These are phyloP conservation scores for Penicillium fimorum DNA, from an alignment of 495 filamentous ascomycete genomes.

Conservation along the genomic window DNA sequence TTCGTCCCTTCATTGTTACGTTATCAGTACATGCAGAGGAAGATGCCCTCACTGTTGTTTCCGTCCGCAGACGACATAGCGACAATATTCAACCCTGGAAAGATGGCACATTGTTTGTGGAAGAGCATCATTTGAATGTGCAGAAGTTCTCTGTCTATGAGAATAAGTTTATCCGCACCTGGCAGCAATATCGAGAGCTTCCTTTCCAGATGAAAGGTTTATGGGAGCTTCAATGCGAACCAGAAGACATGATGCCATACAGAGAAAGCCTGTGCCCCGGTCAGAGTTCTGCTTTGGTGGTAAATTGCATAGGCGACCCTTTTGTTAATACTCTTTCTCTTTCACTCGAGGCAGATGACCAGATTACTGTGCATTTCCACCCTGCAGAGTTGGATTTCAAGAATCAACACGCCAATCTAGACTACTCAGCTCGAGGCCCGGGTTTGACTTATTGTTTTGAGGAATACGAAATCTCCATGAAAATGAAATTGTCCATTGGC, in stretches of 20 bases:
- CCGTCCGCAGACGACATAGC: neutral
- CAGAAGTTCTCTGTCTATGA: slow-evolving; percentile 3
- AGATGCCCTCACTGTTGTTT: slow-evolving; percentile 12
- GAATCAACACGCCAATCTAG: neutral
- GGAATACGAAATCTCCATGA: neutral
- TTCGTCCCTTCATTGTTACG: neutral
- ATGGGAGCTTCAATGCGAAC: too few species aligned
- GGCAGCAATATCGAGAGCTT: neutral
- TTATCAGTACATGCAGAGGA: slow-evolving; percentile 8
- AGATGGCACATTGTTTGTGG: neutral
- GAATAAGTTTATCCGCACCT: neutral
- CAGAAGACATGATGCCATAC: too few species aligned
- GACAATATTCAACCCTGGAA: neutral
- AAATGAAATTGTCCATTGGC: neutral
- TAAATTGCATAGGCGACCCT: neutral
- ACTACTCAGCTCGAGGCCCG: neutral
- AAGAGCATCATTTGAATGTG: neutral
- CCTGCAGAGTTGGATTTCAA: neutral
- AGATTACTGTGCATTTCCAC: neutral
- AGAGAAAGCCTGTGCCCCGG: neutral
- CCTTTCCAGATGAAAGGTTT: neutral
- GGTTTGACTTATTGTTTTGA: neutral
- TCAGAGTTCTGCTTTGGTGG: neutral
- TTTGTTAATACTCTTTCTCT: neutral
- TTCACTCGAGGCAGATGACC: neutral